Conservation (phyloP, 345 rosid species). For the Crucihimalaya himalaica region DNA sequence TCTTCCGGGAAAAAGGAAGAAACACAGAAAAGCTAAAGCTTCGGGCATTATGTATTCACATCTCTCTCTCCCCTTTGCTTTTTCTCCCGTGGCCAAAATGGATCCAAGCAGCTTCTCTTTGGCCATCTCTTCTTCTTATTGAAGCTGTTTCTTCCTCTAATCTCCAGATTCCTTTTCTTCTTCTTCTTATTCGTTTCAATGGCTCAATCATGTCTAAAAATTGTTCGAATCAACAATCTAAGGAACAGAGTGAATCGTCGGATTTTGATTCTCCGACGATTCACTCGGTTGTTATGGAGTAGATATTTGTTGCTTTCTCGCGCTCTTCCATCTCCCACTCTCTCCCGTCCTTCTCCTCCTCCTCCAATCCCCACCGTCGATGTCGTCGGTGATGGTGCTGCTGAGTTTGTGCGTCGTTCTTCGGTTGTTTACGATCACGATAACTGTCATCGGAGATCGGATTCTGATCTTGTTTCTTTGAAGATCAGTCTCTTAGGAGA, state of each 20-base stretch:
- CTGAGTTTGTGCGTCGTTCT: constrained; percentile 12
- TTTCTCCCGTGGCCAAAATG: constrained; percentile 33
- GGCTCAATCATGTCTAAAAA: constrained; percentile 38
- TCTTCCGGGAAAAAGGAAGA: constrained; percentile 21
- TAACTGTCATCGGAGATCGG: constrained; percentile 34
- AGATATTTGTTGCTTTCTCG: constrained; percentile 49
- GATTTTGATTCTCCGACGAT: constrained; percentile 53
- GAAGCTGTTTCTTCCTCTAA: background rate
- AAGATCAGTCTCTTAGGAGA: constrained; percentile 90
- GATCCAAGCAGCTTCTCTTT: constrained; percentile 27
- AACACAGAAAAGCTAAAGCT: constrained; percentile 23
- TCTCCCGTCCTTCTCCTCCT: constrained; percentile 22
- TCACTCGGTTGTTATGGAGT: constrained; percentile 55
- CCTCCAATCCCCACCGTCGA: constrained; percentile 11
- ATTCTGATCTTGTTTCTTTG: constrained; percentile 76
- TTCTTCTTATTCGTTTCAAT: background rate
- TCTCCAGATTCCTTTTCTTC: background rate
- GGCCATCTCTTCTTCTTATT: constrained; percentile 39
- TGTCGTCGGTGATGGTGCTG: background rate
- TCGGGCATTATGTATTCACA: background rate
- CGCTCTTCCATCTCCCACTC: constrained; percentile 41
- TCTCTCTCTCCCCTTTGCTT: constrained; percentile 12
- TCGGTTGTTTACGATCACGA: constrained; percentile 25
- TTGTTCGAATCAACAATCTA: constrained; percentile 46
- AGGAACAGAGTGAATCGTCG: constrained; percentile 52